phyloP scores from a whole-genome alignment of 139 green algal genomes.

The Yamagishiella unicocca region DNA sequence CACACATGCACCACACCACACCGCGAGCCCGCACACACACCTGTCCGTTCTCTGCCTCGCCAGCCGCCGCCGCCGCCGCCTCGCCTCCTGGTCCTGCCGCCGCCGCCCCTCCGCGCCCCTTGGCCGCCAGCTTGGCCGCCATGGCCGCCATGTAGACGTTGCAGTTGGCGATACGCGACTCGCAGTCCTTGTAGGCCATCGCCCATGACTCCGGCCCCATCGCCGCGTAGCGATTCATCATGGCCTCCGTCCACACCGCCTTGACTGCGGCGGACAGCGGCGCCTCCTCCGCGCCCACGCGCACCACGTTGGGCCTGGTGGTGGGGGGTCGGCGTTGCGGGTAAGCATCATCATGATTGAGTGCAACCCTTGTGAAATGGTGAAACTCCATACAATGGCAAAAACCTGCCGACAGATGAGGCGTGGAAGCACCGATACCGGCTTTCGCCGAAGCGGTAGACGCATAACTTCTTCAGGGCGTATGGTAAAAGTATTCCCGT shows the following conservation, averaged over 20 bases:
- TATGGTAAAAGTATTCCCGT: too few relatives aligned
- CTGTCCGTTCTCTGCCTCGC: background rate
- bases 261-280: constrained; percentile 62
- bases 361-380: too few relatives aligned
- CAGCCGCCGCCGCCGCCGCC: background rate
- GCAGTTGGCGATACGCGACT: constrained; percentile 19
- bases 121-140: constrained; percentile 24
- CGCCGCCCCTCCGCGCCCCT: background rate
- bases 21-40: background rate
- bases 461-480: too few relatives aligned
- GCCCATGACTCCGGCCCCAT: constrained; percentile 30
- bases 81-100: background rate
- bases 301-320: constrained; percentile 76
- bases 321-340: background rate
- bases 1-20: background rate
- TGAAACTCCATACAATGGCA: too few relatives aligned
- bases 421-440: too few relatives aligned
- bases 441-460: too few relatives aligned
- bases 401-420: too few relatives aligned
- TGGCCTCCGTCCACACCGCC: constrained; percentile 68
- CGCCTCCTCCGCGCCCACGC: constrained; percentile 77
- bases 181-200: constrained; percentile 28
- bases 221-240: constrained; percentile 43
- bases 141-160: constrained; percentile 32
- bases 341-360: too few relatives aligned